Base-by-base conservation (phyloP, 352 stramenopile species). In the Blastocystis sp. region DNA sequence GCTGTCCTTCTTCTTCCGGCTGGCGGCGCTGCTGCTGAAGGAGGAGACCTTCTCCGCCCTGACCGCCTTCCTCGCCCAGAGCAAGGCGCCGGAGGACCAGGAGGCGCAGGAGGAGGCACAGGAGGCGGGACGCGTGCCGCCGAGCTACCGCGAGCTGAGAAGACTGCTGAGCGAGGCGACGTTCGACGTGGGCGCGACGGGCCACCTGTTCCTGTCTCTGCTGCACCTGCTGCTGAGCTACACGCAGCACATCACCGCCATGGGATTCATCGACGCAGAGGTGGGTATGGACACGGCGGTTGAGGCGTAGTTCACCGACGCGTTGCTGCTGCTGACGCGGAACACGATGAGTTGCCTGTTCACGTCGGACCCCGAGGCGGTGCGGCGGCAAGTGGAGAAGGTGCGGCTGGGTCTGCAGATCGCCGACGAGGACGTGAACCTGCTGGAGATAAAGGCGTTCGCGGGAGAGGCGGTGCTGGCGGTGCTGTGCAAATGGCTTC, bases 191-290 rank as follows among this genome's bases (percentile, higher is more conserved):
- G 63, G 9, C 63, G 34, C 52, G 52, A 65, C n/a, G 65, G 70
- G 70, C 43, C 28, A 64, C 54, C 65, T 66, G 21, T 34, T 28
- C 21, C 59, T 81, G 2, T 81, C 70, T 0, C 17, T 81, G 24
- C 45, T 81, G 14, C 70, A 81, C 28, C 42, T 81, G 45, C 45
- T 81, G 11, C 9, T 81, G 7, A 60, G 40, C 65, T 60, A 81
- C 42, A 28, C 6, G 6, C 11, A 7, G 28, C 63, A 65, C 3
- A 14, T 19, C 6, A 10, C 70, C 4, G 43, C 21, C 11, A 19
- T 81, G 17, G 6, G 63, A 0, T 52, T 81, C 11, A 45, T 81
- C 19, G 70, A 81, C n/a, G 42, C 14, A 0, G n/a, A 81, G 24
- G 70, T 81, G 11, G 11, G 2, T 24, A 1, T 21, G 19, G 45